A percentile compares a stretch with the other conserved stretches of the same genome.
These are phyloP conservation scores for Talaromyces piceae DNA, from an alignment of 2,329 filamentous ascomycete genomes.

Conservation along the genomic window DNA sequence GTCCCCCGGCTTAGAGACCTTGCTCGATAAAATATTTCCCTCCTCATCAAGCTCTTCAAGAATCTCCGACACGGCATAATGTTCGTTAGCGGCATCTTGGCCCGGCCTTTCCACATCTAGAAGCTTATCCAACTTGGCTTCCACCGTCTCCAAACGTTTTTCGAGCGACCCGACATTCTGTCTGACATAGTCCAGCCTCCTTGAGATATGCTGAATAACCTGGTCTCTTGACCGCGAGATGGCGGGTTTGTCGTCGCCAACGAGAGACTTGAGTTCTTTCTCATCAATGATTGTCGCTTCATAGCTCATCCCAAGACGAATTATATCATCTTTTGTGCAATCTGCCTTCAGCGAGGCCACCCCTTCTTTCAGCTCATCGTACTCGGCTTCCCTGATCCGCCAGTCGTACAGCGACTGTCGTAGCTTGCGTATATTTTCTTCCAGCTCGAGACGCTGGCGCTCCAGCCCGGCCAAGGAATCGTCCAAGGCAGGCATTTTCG, in stretches of 20 bases:
- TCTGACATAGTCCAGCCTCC: slow-evolving; percentile 81
- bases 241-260: slow-evolving; percentile 38
- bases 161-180: slow-evolving; percentile 69
- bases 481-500: slow-evolving; percentile 29
- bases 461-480: slow-evolving; percentile 63
- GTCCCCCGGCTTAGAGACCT: slow-evolving; percentile 59
- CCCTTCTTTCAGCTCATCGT: slow-evolving; percentile 81
- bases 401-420: slow-evolving; percentile 74
- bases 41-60: slow-evolving; percentile 87
- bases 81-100: slow-evolving; percentile 42
- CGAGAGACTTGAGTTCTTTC: slow-evolving; percentile 49
- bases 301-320: slow-evolving; percentile 39
- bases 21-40: slow-evolving; percentile 69
- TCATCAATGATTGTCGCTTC: slow-evolving; percentile 37
- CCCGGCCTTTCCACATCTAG: slow-evolving; percentile 55
- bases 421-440: slow-evolving; percentile 67
- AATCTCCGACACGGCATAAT: slow-evolving; percentile 79
- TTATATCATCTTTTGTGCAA: slow-evolving; percentile 48
- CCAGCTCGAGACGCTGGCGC: slow-evolving; percentile 64
- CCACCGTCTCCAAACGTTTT: slow-evolving; percentile 61
- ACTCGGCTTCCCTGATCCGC: slow-evolving; percentile 86
- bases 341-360: slow-evolving; percentile 51
- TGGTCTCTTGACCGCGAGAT: slow-evolving; percentile 51
- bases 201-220: slow-evolving; percentile 59
- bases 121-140: slow-evolving; percentile 59